phyloP scores from a whole-genome alignment of 192 early-diverging fungal species.

The Dissophora ornata region DNA sequence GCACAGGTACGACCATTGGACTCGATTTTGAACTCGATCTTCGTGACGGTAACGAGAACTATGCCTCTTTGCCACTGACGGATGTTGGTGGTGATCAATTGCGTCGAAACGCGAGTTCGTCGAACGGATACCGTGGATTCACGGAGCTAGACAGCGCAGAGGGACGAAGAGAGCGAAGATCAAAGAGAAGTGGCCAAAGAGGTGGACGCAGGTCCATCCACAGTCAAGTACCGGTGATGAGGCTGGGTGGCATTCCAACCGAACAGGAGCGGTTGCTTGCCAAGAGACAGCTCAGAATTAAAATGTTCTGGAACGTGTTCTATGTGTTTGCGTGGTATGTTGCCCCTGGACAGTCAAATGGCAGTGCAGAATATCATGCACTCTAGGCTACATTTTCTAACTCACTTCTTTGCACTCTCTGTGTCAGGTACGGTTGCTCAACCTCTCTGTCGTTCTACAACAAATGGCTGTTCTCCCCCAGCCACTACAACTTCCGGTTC shows the following conservation, averaged over 20 bases:
- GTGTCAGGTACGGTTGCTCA: conserved; percentile 60
- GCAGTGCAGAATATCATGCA: too few species aligned
- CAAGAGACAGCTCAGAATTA: conserved; percentile 29
- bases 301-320: conserved; percentile 50
- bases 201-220: conserved; percentile 2
- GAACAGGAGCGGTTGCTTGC: conserved; percentile 29
- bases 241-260: not conserved
- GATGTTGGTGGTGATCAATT: conserved; percentile 6
- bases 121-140: not conserved
- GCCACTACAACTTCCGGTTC: conserved; percentile 86
- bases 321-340: conserved; percentile 62
- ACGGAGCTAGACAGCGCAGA: not conserved
- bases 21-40: conserved; percentile 29
- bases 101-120: not conserved
- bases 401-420: too few species aligned
- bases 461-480: conserved; percentile 91
- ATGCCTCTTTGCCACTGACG: conserved; percentile 35
- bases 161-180: not conserved
- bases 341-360: not conserved
- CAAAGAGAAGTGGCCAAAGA: not conserved
- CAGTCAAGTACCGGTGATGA: not conserved
- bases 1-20: conserved; percentile 53
- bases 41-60: conserved; percentile 6
- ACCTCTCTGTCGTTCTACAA: conserved; percentile 89
- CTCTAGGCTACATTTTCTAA: too few species aligned